Conservation (phyloP, 176 grass and related monocot species). For the Oropetium thomaeum region DNA sequence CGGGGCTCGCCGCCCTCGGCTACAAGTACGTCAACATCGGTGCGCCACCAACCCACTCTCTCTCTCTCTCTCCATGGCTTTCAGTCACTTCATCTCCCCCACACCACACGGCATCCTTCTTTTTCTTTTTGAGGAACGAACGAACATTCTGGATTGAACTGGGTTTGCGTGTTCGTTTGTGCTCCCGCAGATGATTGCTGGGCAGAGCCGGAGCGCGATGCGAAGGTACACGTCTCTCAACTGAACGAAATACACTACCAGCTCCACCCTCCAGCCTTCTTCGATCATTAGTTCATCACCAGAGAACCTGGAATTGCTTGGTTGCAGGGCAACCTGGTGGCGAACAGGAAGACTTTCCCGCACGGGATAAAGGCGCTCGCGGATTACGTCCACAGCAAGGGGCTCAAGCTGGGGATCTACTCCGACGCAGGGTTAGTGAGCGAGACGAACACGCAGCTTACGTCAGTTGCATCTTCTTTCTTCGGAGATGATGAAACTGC, state of each 20-base stretch:
- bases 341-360: conserved; percentile 63
- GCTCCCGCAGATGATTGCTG: conserved; percentile 72
- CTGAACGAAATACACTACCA: not conserved
- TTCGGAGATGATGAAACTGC: no score
- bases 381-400: conserved; percentile 84
- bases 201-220: conserved; percentile 66
- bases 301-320: not conserved
- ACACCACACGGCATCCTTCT: no score
- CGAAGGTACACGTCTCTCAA: conserved; percentile 32
- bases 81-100: no score
- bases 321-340: conserved; percentile 57
- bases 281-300: no score
- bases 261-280: no score
- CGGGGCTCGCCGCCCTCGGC: conserved; percentile 68
- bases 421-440: conserved; percentile 96
- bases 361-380: conserved; percentile 80
- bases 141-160: not conserved
- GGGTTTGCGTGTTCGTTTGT: not conserved
- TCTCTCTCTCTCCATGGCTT: not conserved
- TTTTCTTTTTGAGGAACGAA: not conserved
- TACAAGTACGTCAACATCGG: conserved; percentile 92
- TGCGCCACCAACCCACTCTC: conserved; percentile 11
- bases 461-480: no score
- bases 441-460: no score
- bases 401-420: conserved; percentile 93